A percentile compares a stretch with the other conserved stretches of the same genome.
Evolutionary conservation across 345 rosid species (phyloP).

Genomic region (Eucalyptus regnans): DNA sequence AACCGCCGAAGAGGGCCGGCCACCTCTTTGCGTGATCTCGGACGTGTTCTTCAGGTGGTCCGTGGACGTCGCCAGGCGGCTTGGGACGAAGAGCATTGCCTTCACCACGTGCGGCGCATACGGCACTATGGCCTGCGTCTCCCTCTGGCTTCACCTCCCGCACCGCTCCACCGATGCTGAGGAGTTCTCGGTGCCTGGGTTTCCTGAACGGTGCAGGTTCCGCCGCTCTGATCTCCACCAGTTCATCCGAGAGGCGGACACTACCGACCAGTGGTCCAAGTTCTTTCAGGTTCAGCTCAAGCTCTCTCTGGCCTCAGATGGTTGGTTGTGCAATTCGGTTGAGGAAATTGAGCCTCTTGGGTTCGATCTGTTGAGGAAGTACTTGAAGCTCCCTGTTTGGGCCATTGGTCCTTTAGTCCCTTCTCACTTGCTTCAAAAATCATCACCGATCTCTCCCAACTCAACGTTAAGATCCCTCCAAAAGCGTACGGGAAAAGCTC

Average conservation of each 20-base stretch:
- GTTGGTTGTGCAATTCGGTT: too few species aligned
- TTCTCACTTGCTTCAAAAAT: background rate
- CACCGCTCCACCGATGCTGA: slow-evolving; percentile 9
- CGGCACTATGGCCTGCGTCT: slow-evolving; percentile 14
- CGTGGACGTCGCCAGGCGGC: slow-evolving; percentile 7
- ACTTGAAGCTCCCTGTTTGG: too few species aligned
- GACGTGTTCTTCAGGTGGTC: slow-evolving; percentile 29
- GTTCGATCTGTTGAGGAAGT: too few species aligned
- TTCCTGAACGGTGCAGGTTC: slow-evolving; percentile 25
- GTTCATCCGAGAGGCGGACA: too few species aligned
- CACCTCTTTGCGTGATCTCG: slow-evolving; percentile 25
- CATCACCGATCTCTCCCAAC: background rate
- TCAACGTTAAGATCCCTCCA: background rate
- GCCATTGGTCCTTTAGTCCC: slow-evolving; percentile 5
- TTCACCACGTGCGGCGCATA: slow-evolving; percentile 26
- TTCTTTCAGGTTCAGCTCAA: too few species aligned
- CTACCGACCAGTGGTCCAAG: too few species aligned
- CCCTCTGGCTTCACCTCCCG: slow-evolving; percentile 36
- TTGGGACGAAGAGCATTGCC: slow-evolving; percentile 7
- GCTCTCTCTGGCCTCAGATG: too few species aligned
- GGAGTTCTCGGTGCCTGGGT: slow-evolving; percentile 26
- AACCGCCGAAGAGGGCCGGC: slow-evolving; percentile 2
- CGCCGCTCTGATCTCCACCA: slow-evolving; percentile 3
- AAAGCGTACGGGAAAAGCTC: slow-evolving; percentile 5
- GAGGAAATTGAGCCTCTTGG: too few species aligned